Conservation (phyloP, 495 filamentous ascomycete species). For the Penicillium roqueforti region DNA sequence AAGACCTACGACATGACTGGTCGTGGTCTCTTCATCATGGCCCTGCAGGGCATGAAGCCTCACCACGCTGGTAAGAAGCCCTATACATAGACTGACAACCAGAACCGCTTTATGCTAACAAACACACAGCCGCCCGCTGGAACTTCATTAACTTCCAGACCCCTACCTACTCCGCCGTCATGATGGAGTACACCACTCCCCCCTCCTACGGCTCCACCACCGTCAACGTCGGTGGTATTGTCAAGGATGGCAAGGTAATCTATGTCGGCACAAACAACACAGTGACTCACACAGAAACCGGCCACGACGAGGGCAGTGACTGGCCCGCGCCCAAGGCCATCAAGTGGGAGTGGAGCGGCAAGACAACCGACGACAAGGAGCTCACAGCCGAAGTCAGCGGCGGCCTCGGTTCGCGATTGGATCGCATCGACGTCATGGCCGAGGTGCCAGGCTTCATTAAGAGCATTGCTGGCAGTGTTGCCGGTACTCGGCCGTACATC, state of each 20-base stretch:
- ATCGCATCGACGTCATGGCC: conserved; percentile 93
- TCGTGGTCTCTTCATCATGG: conserved; percentile 69
- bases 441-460: conserved; percentile 96
- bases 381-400: conserved; percentile 67
- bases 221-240: conserved; percentile 79
- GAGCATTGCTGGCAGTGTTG: conserved; percentile 78
- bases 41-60: conserved; percentile 97
- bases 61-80: conserved; percentile 76
- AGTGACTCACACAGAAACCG: conserved; percentile 62
- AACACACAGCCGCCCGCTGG: conserved; percentile 70
- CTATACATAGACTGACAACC: not conserved
- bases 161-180: conserved; percentile 74
- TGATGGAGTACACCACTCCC: conserved; percentile 98
- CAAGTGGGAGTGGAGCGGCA: conserved; percentile 75
- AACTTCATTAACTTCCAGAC: conserved; percentile 91
- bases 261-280: conserved; percentile 60
- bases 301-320: conserved; percentile 69
- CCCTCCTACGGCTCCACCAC: conserved; percentile 86
- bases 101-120: conserved; percentile 3
- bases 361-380: conserved; percentile 68
- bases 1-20: conserved; percentile 82
- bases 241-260: conserved; percentile 75
- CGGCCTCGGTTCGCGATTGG: conserved; percentile 62
- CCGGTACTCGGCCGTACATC: conserved; percentile 92
- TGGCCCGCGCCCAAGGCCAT: conserved; percentile 82